A percentile compares a stretch with the other conserved stretches of the same genome.
Conservation (phyloP, 768 basidiomycete species). For the Boletus edulis region DNA sequence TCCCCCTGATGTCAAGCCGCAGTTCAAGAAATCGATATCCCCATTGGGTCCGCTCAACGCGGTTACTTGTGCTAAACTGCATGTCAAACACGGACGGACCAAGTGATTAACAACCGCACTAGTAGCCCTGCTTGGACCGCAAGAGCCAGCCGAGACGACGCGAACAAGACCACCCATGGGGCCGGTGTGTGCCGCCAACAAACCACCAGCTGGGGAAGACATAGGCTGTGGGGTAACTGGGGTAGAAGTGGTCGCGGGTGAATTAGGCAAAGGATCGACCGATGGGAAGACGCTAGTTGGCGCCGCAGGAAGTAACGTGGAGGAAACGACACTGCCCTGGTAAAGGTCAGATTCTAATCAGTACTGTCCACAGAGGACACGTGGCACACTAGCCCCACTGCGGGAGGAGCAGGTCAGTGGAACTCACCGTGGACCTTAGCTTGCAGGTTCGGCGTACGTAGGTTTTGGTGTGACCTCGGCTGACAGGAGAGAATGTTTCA, state of each 20-base stretch:
- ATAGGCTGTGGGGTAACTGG: background rate
- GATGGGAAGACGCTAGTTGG: too few species aligned
- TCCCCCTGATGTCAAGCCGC: conserved; percentile 59
- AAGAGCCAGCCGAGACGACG: conserved; percentile 33
- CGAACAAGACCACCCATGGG: conserved; percentile 31
- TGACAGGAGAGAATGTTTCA: background rate
- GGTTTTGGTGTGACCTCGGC: background rate
- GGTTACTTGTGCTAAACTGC: conserved; percentile 44
- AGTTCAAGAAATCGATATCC: conserved; percentile 74
- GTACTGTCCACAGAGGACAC: background rate
- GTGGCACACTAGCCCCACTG: background rate
- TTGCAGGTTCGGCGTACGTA: background rate
- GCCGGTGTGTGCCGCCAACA: background rate
- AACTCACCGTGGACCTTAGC: background rate
- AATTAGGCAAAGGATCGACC: too few species aligned
- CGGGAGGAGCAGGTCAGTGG: background rate
- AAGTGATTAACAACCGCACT: conserved; percentile 31
- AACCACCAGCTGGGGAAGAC: background rate
- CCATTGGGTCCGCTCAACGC: conserved; percentile 63
- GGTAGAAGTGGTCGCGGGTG: too few species aligned
- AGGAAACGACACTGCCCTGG: background rate
- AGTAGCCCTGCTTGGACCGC: conserved; percentile 51
- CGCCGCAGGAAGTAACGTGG: background rate
- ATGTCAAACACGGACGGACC: conserved; percentile 1
- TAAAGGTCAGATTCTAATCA: background rate